These are phyloP conservation scores for Pestalotiopsis sp. DNA, from an alignment of 2,329 filamentous ascomycete genomes.

Conservation along the genomic window DNA sequence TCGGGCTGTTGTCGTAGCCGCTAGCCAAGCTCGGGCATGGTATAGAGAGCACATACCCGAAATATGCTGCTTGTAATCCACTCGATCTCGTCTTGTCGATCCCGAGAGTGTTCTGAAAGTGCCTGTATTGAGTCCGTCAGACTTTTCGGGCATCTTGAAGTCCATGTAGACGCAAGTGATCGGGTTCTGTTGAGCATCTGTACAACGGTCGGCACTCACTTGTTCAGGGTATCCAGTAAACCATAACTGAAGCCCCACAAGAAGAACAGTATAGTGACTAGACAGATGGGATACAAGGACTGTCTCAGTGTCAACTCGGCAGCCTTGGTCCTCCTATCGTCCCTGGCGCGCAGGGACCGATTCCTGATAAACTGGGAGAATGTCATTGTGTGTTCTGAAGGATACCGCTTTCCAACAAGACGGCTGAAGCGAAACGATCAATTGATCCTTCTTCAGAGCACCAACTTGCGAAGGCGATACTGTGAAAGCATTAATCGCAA, in stretches of 20 bases:
- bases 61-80: conserved; percentile 67
- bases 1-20: too few relatives aligned
- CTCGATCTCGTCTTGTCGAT: conserved; percentile 61
- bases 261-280: conserved; percentile 69
- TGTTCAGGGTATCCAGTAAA: conserved; percentile 52
- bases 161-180: background rate
- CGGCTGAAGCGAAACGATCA: background rate
- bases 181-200: background rate
- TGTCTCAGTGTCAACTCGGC: conserved; percentile 68
- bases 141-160: background rate
- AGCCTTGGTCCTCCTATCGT: conserved; percentile 51
- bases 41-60: conserved; percentile 46
- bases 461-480: background rate
- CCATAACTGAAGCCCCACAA: conserved; percentile 65
- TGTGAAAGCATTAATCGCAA: background rate
- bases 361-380: conserved; percentile 46
- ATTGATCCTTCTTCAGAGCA: background rate
- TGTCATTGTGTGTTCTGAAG: conserved; percentile 35
- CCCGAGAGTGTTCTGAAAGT: conserved; percentile 58
- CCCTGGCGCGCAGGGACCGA: conserved; percentile 40
- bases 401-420: background rate
- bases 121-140: conserved; percentile 35
- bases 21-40: too few relatives aligned
- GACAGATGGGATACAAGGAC: conserved; percentile 66
- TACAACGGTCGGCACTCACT: conserved; percentile 17